Evolutionary conservation across 345 rosid genomes (phyloP), one percentile per base, ranked within the genome.

Genomic region (Boechera divaricarpa): DNA sequence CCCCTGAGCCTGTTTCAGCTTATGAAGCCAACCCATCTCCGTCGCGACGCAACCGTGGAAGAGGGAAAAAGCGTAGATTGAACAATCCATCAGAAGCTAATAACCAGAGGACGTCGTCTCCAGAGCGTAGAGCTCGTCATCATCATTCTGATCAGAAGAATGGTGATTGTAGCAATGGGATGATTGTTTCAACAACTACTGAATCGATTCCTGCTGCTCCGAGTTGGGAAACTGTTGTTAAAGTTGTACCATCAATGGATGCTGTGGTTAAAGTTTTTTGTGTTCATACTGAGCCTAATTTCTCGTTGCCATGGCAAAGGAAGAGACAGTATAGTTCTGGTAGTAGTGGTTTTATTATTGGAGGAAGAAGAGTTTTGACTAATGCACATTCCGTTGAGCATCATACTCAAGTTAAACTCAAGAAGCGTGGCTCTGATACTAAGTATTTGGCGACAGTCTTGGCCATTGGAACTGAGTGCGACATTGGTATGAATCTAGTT

Each of bases 351-450:
- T 94, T 94, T 75, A 84, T 91, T 39, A 59, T 91, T 16, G 86
- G 86, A 3, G 91, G 94, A 38, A 83, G 80, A 82, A 87, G 98
- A 63, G 90, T 94, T 26, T 76, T 94, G 76, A 94, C 98, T 0
- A 94, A 94, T 74, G 98, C 96, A 2, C 98, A 91, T 79, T 94
- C 98, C 1, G 94, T 94, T 61, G 97, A 94, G 81, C 96, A 94
- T 79, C 87, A 90, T 44, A 91, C 97, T 2, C 98, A 94, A 82
- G 97, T 90, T 63, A 94, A 94, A 86, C 81, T 91, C 69, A 94
- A 94, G 80, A 94, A 86, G 69, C 87, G 98, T 7, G 97, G 98
- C 28, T 94, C 98, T 10, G 98, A 94, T 68, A 87, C 90, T 0
- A 94, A 91, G 86, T 94, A 90, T 55, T 63, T 94, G 81, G 98